Conservation (phyloP, 345 rosid genomes). For the sweet orange (Citrus sinensis) region DNA sequence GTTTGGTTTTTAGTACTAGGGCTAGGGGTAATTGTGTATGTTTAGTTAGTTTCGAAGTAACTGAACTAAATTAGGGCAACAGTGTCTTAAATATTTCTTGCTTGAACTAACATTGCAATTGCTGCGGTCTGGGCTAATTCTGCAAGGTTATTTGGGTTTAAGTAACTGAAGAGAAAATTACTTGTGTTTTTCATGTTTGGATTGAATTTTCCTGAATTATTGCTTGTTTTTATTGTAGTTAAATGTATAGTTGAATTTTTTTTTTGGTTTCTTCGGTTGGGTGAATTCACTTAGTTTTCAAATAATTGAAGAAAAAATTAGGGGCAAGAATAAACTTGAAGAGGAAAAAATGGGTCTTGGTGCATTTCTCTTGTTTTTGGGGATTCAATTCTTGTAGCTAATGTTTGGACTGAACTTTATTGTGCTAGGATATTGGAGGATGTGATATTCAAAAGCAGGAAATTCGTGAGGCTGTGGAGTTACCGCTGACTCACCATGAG, state of each 20-base stretch:
- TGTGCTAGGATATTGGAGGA: slow-evolving; percentile 92
- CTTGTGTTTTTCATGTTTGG: neutral
- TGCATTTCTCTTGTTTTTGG: neutral
- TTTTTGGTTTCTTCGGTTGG: neutral
- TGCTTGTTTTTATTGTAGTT: neutral
- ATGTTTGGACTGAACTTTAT: neutral
- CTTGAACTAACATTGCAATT: neutral
- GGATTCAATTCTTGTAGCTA: neutral
- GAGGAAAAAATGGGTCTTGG: neutral
- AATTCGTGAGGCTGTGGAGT: slow-evolving; percentile 98
- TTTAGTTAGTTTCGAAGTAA: neutral
- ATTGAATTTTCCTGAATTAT: neutral
- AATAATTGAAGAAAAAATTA: neutral
- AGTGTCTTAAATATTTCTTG: neutral
- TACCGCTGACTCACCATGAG: slow-evolving; percentile 93
- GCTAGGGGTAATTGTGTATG: neutral
- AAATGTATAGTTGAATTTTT: neutral
- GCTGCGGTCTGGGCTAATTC: neutral
- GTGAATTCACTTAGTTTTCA: neutral
- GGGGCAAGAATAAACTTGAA: neutral
- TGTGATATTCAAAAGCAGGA: slow-evolving; percentile 99
- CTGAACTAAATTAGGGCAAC: neutral
- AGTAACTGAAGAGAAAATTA: neutral
- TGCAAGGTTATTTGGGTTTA: neutral
- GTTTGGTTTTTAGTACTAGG: slow-evolving; percentile 2